Base-by-base conservation (phyloP, 192 early-diverging fungal genomes). In the Entrophospora sp. region DNA sequence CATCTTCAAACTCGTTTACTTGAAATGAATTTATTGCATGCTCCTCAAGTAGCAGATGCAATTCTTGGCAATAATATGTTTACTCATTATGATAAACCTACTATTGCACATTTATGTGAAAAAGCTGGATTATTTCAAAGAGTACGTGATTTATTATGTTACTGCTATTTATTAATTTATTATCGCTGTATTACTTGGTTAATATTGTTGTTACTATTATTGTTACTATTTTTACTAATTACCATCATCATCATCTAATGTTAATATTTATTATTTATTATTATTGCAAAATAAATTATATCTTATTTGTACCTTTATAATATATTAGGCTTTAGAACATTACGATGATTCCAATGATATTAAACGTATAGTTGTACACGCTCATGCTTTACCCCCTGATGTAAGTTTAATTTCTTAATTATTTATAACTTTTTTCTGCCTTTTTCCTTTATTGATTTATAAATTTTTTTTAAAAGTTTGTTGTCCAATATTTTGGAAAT, bases 11-110 rank as follows among this genome's bases (percentile, higher is more conserved):
- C 96, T 10, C 85, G 89, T 49, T 79, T 97, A 58, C 83, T 99
- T 27, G 96, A 99, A 78, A 95, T 97, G 89, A 99, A 99, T 74
- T 80, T 99, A 48, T 74, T 97, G 40, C 90, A 97, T 67, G 91
- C 93, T 16, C 96, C 96, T 31, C 96, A 97, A 68, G 96, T 99
- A 18, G 96, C 96, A 14, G 96, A 99, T 73, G 96, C 96, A 48
- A 99, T 99, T 67, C 72, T 99, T 25, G 89, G 94, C 40, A 96
- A 96, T 71, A 82, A 91, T 67, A 91, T 96, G 87, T 92, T 99
- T 72, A 89, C 87, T 27, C 91, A 96, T 70, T 99, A 97, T 73
- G 96, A 99, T 72, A 85, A 90, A 13, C 81, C 88, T 9, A 87
- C 92, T 57, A 89, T 99, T 71, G 96, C 91, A 13, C 73, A 79